Evolutionary conservation across 2,329 filamentous ascomycete species (phyloP).

Genomic region (Cladophialophora carrionii): DNA sequence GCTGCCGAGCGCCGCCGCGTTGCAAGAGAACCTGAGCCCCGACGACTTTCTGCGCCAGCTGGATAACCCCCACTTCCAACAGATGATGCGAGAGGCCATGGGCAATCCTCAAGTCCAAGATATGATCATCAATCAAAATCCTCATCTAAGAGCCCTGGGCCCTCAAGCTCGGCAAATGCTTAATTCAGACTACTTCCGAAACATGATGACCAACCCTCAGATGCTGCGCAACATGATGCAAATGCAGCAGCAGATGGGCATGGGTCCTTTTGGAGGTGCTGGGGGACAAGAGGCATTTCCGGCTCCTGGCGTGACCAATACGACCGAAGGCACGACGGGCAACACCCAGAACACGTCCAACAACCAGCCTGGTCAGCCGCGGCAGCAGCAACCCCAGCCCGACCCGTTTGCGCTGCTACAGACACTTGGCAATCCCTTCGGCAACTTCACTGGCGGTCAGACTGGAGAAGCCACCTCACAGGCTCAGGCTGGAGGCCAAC

Average conservation of each 20-base stretch:
- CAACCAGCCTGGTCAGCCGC: not conserved
- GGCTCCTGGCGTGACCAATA: slow-evolving; percentile 88
- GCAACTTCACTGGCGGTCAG: slow-evolving; percentile 45
- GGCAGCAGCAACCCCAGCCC: slow-evolving; percentile 43
- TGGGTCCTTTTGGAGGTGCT: slow-evolving; percentile 56
- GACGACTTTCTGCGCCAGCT: slow-evolving; percentile 84
- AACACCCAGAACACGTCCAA: slow-evolving; percentile 1
- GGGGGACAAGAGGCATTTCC: slow-evolving; percentile 68
- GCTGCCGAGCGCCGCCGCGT: slow-evolving; percentile 82
- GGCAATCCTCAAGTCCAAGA: slow-evolving; percentile 94
- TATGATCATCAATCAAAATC: slow-evolving; percentile 91
- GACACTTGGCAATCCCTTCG: slow-evolving; percentile 25
- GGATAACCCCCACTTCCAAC: slow-evolving; percentile 81
- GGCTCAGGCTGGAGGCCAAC: slow-evolving; percentile 43
- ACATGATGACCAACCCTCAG: slow-evolving; percentile 90
- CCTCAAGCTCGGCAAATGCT: slow-evolving; percentile 82
- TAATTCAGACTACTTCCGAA: slow-evolving; percentile 82
- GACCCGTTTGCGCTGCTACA: slow-evolving; percentile 7
- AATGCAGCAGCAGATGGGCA: slow-evolving; percentile 70
- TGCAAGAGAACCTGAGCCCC: slow-evolving; percentile 85
- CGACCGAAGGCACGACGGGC: slow-evolving; percentile 53
- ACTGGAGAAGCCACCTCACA: slow-evolving; percentile 44
- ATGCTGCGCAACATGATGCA: slow-evolving; percentile 79
- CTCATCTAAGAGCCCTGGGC: slow-evolving; percentile 71
- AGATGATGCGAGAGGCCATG: slow-evolving; percentile 90